Base-by-base conservation (phyloP, 495 filamentous ascomycete species). In the Aspergillus leporis region DNA sequence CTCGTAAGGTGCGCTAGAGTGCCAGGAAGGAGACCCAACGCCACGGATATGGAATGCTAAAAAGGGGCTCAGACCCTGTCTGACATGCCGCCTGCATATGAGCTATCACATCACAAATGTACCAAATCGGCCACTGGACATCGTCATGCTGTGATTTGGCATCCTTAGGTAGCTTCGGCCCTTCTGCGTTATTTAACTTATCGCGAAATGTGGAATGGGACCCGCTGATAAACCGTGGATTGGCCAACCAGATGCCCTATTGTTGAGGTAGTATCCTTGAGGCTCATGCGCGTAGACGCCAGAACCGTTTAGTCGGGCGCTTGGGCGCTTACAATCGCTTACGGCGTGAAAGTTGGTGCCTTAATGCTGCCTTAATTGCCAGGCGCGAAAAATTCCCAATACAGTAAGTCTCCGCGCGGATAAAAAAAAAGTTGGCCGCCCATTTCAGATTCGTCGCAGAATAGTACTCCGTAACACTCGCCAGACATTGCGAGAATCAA, bases 351-450 rank as follows among this genome's bases (percentile, higher is more conserved):
- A 38, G 31, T 18, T 22, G 16, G 23, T 52, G 45, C 49, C 56
- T 47, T 47, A 38, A 50, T 28, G 1, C 0, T 31, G 63, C 68
- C 65, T 66, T 18, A 58, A 0, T 28, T 1, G 0, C 18, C 8
- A 65, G 67, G 67, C 66, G 62, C 14, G 5, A 61, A 16, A 9
- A 32, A 12, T 59, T 45, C 70, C 69, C 34, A 48, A 71, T 62
- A 19, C 18, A 66, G 72, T 63, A 75, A 77, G 65, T 64, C 64
- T 65, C 60, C 67, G 62, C 57, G 64, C 61, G 69, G 50, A 45
- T 31, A 68, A 55, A 70, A 72, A 76, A 77, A 76, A 77, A 72
- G 69, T 73, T 70, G 67, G 67, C 65, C 56, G 66, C 67, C n/a
- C 65, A 65, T 71, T 70, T 73, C 68, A 66, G 59, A 56, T 62